phyloP scores from a whole-genome alignment of 345 rosid genomes.

The Triadica sebifera region DNA sequence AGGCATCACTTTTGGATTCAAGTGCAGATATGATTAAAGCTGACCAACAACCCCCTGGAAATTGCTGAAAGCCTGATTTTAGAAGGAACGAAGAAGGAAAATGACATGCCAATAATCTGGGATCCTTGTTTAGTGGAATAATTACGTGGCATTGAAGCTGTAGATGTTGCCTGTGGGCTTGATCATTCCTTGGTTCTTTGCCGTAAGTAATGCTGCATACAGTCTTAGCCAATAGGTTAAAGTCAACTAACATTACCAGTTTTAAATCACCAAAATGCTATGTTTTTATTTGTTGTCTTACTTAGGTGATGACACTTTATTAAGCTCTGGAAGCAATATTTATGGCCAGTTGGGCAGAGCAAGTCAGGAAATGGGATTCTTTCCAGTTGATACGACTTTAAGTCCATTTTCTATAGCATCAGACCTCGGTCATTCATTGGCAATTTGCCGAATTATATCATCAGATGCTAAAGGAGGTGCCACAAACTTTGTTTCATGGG shows the following conservation, averaged over 20 bases:
- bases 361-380: constrained; percentile 52
- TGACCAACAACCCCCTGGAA: constrained; percentile 29
- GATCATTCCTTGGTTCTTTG: constrained; percentile 86
- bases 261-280: not conserved
- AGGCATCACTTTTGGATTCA: constrained; percentile 56
- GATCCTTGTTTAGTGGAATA: constrained; percentile 73
- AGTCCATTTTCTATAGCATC: constrained; percentile 49
- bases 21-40: constrained; percentile 12
- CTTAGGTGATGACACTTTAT: constrained; percentile 60
- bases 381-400: constrained; percentile 48
- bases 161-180: constrained; percentile 73
- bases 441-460: constrained; percentile 43
- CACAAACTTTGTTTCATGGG: constrained; percentile 62
- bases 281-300: constrained; percentile 11
- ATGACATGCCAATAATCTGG: constrained; percentile 80
- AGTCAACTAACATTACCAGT: not conserved
- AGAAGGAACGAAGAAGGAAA: constrained; percentile 75
- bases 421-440: constrained; percentile 92
- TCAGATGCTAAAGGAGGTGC: constrained; percentile 25
- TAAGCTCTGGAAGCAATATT: constrained; percentile 75
- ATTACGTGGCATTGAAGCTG: constrained; percentile 42
- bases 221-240: not conserved
- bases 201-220: constrained; percentile 38
- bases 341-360: constrained; percentile 86
- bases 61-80: constrained; percentile 58